Evolutionary conservation across 331 rosid species (phyloP).

Genomic region (Quercus lobata): DNA sequence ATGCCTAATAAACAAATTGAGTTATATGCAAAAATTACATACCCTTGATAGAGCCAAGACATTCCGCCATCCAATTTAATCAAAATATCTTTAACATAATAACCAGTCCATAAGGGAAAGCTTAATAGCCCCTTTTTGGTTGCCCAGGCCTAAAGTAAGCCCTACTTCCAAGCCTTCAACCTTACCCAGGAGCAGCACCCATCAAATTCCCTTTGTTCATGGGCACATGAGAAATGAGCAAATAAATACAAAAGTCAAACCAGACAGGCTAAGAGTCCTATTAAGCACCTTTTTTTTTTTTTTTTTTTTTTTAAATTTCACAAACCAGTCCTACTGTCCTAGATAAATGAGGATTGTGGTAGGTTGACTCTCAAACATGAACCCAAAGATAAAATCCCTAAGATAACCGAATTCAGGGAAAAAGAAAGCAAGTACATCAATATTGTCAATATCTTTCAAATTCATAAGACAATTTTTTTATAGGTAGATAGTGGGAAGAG

Average conservation of each 20-base stretch:
- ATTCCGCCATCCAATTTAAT: conserved; percentile 89
- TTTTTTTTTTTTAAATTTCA: background rate
- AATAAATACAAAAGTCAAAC: background rate
- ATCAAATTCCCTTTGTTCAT: conserved; percentile 28
- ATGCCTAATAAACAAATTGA: conserved; percentile 3
- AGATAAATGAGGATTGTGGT: background rate
- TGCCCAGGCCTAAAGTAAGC: conserved; percentile 67
- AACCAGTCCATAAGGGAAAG: conserved; percentile 56
- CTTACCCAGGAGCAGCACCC: conserved; percentile 42
- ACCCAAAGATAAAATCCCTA: background rate
- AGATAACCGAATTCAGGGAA: background rate
- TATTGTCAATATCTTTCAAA: background rate
- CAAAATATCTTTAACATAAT: conserved; percentile 62
- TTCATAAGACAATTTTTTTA: background rate
- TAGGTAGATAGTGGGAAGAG: too few species aligned
- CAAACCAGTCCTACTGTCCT: background rate
- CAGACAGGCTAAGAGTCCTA: background rate
- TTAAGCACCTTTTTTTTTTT: background rate
- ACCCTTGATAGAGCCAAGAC: conserved; percentile 98
- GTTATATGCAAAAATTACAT: conserved; percentile 12
- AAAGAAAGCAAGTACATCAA: background rate
- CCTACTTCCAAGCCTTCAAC: conserved; percentile 81
- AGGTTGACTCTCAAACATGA: background rate
- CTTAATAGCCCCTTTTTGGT: conserved; percentile 65
- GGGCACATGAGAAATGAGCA: conserved; percentile 8